Evolutionary conservation across 2,329 filamentous ascomycete species (phyloP).

Genomic region (Diaporthe vexans): DNA sequence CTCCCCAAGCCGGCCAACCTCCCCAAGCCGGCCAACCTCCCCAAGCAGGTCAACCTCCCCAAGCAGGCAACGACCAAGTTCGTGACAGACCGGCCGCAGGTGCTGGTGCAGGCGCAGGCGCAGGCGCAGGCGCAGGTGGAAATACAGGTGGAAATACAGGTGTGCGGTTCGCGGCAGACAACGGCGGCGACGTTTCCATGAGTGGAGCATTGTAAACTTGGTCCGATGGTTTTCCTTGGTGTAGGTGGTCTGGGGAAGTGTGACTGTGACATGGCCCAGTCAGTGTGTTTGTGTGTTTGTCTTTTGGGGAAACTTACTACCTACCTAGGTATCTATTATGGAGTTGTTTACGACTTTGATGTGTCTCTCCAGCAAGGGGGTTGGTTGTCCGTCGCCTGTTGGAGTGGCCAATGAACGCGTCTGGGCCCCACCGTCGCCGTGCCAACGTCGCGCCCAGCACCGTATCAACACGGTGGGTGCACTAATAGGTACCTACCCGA

Average conservation of each 20-base stretch:
- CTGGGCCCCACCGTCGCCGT: background rate
- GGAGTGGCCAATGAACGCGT: background rate
- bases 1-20: too few relatives aligned
- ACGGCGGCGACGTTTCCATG: background rate
- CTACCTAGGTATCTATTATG: background rate
- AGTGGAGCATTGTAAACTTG: background rate
- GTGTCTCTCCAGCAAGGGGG: background rate
- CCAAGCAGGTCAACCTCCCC: too few relatives aligned
- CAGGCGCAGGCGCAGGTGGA: too few relatives aligned
- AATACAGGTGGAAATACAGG: too few relatives aligned
- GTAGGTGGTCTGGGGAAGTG: too few relatives aligned
- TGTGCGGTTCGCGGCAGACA: background rate
- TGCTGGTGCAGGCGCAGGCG: too few relatives aligned
- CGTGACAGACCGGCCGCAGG: too few relatives aligned
- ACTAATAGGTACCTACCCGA: background rate
- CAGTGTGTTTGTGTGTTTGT: background rate
- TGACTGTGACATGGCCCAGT: too few relatives aligned
- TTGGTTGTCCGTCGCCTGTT: too few relatives aligned
- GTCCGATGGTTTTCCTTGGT: too few relatives aligned
- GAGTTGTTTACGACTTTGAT: background rate
- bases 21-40: too few relatives aligned
- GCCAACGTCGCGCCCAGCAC: conserved; percentile 17
- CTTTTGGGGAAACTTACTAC: background rate
- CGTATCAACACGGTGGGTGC: conserved; percentile 10
- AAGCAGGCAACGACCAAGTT: too few relatives aligned